Conservation (phyloP, 805 yeast genomes). For the Isabelozyma heimii region DNA sequence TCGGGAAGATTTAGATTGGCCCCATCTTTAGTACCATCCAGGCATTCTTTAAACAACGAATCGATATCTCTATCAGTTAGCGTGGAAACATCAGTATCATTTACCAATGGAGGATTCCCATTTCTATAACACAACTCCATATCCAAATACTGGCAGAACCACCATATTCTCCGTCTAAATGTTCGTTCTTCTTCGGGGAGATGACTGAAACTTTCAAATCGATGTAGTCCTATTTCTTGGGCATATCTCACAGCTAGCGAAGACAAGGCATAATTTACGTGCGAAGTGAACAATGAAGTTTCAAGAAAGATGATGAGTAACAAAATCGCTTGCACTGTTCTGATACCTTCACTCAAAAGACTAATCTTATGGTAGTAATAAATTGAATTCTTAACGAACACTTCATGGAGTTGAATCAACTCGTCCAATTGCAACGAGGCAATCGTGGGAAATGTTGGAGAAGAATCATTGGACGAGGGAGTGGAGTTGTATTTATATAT, state of each 20-base stretch:
- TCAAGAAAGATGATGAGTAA: constrained; percentile 42
- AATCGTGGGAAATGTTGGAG: constrained; percentile 2
- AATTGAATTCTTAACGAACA: constrained; percentile 31
- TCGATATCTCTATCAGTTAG: constrained; percentile 17
- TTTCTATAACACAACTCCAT: constrained; percentile 36
- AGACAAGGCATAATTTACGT: constrained; percentile 26
- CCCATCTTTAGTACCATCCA: not conserved
- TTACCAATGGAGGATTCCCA: constrained; percentile 41
- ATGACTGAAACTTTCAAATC: constrained; percentile 25
- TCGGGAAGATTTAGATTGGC: not conserved
- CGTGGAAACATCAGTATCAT: constrained; percentile 28
- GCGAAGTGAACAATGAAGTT: constrained; percentile 23
- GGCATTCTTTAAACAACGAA: not conserved
- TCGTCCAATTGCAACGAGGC: constrained; percentile 8
- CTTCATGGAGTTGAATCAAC: constrained; percentile 14
- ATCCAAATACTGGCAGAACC: constrained; percentile 34
- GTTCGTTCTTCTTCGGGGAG: constrained; percentile 18
- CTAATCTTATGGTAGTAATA: constrained; percentile 53
- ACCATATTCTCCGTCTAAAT: constrained; percentile 31
- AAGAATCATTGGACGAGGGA: not conserved
- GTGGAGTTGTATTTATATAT: not conserved
- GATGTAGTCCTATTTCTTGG: constrained; percentile 40
- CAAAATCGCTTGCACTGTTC: constrained; percentile 51
- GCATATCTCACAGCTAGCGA: constrained; percentile 38
- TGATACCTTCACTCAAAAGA: constrained; percentile 49